Evolutionary conservation across 345 rosid genomes (phyloP).

Genomic region (Geranium rotundifolium): DNA sequence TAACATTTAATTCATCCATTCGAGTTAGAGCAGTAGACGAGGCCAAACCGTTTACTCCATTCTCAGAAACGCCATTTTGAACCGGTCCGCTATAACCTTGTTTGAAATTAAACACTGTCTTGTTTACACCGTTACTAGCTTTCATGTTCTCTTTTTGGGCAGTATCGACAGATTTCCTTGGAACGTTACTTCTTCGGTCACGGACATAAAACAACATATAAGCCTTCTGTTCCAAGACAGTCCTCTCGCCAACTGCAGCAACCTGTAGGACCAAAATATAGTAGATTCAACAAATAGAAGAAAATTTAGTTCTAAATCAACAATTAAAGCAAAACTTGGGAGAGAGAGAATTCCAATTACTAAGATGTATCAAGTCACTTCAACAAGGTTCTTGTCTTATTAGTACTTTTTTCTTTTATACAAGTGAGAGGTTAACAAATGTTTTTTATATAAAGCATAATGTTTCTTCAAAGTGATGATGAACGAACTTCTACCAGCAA

Average conservation of each 20-base stretch:
- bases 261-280: slow-evolving; percentile 44
- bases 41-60: slow-evolving; percentile 10
- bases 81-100: slow-evolving; percentile 23
- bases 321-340: no score
- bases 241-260: slow-evolving; percentile 61
- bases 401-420: no score
- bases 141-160: slow-evolving; percentile 35
- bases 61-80: slow-evolving; percentile 21
- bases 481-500: neutral
- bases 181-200: slow-evolving; percentile 42
- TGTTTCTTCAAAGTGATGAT: no score
- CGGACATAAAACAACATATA: slow-evolving; percentile 97
- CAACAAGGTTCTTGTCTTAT: no score
- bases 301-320: no score
- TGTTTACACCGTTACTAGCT: slow-evolving; percentile 24
- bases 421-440: no score
- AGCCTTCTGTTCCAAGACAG: slow-evolving; percentile 81
- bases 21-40: slow-evolving; percentile 15
- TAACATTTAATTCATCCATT: slow-evolving; percentile 16
- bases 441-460: no score
- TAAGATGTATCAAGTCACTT: no score
- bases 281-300: slow-evolving; percentile 2
- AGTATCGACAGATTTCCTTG: slow-evolving; percentile 31
- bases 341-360: neutral
- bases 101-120: slow-evolving; percentile 17